These are phyloP conservation scores for Liriodendron chinense DNA, from an alignment of 164 flowering plant genomes.

Conservation along the genomic window DNA sequence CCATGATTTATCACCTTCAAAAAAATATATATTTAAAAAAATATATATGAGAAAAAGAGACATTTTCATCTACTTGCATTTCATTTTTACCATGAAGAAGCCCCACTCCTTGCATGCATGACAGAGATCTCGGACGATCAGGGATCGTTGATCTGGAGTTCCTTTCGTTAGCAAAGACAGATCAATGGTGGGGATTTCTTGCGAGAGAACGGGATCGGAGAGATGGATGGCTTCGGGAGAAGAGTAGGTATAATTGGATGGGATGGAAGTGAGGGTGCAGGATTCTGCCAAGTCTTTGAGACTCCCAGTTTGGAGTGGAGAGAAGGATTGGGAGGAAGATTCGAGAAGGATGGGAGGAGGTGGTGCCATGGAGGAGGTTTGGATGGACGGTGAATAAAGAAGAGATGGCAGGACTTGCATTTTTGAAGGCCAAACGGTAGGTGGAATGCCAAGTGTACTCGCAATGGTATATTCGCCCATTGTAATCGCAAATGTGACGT, in stretches of 20 bases:
- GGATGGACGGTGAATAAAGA: too few relatives aligned
- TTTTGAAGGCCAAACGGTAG: too few relatives aligned
- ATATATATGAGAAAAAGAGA: background rate
- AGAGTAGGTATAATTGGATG: slow-evolving; percentile 22
- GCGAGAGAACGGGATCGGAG: background rate
- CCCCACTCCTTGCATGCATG: slow-evolving; percentile 75
- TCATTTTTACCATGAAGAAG: slow-evolving; percentile 55
- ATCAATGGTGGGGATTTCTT: slow-evolving; percentile 35
- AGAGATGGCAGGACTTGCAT: too few relatives aligned
- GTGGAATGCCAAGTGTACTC: too few relatives aligned
- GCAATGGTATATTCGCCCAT: too few relatives aligned
- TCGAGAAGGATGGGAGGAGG: background rate
- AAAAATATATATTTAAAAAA: background rate
- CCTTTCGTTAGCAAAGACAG: slow-evolving; percentile 34
- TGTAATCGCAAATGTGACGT: too few relatives aligned
- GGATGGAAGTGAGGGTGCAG: slow-evolving; percentile 21
- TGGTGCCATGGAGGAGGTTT: background rate
- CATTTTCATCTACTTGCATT: background rate
- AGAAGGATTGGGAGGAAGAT: background rate
- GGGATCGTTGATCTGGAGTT: slow-evolving; percentile 40
- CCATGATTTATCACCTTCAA: slow-evolving; percentile 48
- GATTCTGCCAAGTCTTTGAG: slow-evolving; percentile 30
- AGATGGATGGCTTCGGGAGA: background rate
- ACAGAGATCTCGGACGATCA: slow-evolving; percentile 38
- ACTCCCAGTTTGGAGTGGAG: background rate